Evolutionary conservation across 1,139 yeast species (phyloP), one percentile per base, ranked within the genome.

Genomic region (Pneumocystis murina): DNA sequence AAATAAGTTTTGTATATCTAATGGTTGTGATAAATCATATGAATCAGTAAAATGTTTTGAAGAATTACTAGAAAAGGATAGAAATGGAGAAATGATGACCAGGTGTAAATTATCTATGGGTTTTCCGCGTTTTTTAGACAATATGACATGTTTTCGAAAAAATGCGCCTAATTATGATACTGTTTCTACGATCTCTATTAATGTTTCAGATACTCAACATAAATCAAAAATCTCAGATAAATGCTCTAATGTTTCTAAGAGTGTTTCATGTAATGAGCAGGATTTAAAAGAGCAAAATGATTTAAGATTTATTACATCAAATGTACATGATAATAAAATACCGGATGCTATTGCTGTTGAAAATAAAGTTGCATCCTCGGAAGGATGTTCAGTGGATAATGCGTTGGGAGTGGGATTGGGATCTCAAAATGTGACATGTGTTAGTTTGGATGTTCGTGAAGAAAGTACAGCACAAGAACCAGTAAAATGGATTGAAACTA

Each of bases 401-500:
- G 4, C 20, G 1, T 12, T 30, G 7, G 14, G 28, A 2, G 4
- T n/a, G 24, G 33, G 28, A 12, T 24, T 48, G 3, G 12, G n/a
- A 8, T 24, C 33, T 5, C 16, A 14, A 24, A 48, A 48, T 48
- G 6, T 20, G 12, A 20, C 55, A 24, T 10, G 14, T 24, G 28
- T 30, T 20, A 48, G 28, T 48, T 48, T 48, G 12, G 33, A 48
- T 24, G 55, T 24, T 24, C n/a, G 33, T 48, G 33, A 48, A 3
- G n/a, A 30, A 2, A 4, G 20, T 12, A 6, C n/a, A 24, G 6
- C 5, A 24, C 30, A 63, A 16, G 65, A 61, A 36, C 61, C 67
- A 5, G 65, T 65, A 33, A 60, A 64, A 16, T 63, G 65, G 65
- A 65, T 67, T 14, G 67, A 66, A 20, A 59, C 65, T 7, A 63